Conservation (phyloP, 192 early-diverging fungal species). For the Gryganskiella cystojenkinii region DNA sequence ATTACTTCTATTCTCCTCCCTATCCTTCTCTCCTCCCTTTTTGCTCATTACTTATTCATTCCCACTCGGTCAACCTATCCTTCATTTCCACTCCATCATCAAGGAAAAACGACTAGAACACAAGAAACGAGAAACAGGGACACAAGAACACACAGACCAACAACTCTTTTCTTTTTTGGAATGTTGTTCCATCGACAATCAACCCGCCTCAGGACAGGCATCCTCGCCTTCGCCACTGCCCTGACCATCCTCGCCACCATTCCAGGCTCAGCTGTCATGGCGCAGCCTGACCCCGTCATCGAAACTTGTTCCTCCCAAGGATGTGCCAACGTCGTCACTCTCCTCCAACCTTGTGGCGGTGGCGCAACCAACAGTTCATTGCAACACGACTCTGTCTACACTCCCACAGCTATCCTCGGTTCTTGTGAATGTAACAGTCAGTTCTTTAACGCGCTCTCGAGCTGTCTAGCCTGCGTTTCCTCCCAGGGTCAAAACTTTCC, state of each 20-base stretch:
- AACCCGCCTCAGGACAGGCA: neutral
- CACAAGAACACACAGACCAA: neutral
- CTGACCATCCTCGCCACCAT: neutral
- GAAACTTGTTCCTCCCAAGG: constrained; percentile 12
- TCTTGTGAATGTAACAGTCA: constrained; percentile 43
- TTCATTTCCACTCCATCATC: no score
- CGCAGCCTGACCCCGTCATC: constrained; percentile 31
- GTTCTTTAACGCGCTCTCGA: constrained; percentile 37
- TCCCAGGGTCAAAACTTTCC: constrained; percentile 32
- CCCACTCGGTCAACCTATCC: neutral
- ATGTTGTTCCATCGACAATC: constrained; percentile 1
- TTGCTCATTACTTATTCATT: neutral
- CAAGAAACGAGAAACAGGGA: neutral
- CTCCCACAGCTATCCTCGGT: constrained; percentile 32
- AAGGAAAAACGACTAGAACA: no score
- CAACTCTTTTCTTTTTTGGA: no score
- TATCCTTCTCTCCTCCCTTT: neutral
- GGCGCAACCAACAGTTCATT: constrained; percentile 33
- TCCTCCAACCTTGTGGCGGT: constrained; percentile 40
- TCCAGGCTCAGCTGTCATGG: neutral
- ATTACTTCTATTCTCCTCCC: neutral
- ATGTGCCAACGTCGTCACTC: constrained; percentile 12
- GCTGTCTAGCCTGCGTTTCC: constrained; percentile 28
- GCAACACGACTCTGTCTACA: constrained; percentile 34
- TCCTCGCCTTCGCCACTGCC: neutral